Evolutionary conservation across 1,284 basidiomycete species (phyloP).

Genomic region (Cutaneotrichosporon cavernicola): DNA sequence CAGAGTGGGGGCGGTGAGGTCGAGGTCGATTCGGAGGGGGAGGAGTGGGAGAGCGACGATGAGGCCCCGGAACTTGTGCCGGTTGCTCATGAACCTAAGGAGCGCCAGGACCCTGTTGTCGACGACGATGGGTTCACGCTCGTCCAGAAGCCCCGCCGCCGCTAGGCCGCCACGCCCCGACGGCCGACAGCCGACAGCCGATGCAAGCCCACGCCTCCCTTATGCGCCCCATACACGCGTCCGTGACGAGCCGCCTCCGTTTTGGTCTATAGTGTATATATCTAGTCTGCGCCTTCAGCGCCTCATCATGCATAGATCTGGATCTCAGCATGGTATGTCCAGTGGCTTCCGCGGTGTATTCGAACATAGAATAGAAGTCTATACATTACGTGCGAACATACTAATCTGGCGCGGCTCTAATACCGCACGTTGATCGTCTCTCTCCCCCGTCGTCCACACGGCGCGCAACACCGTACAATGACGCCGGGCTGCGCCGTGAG

Average conservation of each 20-base stretch:
- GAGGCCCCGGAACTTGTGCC: conserved; percentile 61
- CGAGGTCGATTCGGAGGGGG: conserved; percentile 59
- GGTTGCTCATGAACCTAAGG: conserved; percentile 44
- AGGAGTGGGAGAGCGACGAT: conserved; percentile 56
- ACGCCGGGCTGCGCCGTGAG: not conserved
- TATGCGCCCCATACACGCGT: not conserved
- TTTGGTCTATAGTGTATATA: not conserved
- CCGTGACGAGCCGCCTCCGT: not conserved
- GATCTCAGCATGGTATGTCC: not conserved
- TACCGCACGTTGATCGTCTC: not conserved
- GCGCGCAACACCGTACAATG: not conserved
- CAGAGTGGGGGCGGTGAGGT: conserved; percentile 29
- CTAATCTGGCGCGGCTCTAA: not conserved
- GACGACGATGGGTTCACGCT: conserved; percentile 86
- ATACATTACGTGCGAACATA: conserved; percentile 6
- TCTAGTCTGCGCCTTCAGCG: not conserved
- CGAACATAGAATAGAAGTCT: conserved; percentile 1
- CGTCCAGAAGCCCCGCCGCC: conserved; percentile 61
- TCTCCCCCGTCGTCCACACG: too few species aligned
- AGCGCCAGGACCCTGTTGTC: conserved; percentile 64
- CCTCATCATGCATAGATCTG: conserved; percentile 9
- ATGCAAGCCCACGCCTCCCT: too few species aligned
- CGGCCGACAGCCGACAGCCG: not conserved
- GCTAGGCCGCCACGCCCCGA: conserved; percentile 1
- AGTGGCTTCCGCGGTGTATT: not conserved